Percentiles rank a stretch among this genome's conserved stretches.
These are phyloP conservation scores for Aspergillus vadensis DNA, from an alignment of 2,329 filamentous ascomycete species.

Conservation along the genomic window DNA sequence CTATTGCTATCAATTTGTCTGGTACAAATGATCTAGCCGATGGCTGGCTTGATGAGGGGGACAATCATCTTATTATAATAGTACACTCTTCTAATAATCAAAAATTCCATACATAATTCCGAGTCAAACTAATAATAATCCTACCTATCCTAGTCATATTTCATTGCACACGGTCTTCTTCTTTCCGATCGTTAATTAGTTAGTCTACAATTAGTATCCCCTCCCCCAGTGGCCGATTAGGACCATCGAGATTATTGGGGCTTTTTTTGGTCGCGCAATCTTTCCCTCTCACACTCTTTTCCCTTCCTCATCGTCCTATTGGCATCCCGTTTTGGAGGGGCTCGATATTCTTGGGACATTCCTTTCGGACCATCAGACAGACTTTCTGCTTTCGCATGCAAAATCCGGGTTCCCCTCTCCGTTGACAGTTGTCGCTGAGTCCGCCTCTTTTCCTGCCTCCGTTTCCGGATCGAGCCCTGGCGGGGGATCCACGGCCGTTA, in stretches of 20 bases:
- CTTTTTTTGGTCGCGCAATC: neutral
- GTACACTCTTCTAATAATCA: neutral
- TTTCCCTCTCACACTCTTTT: neutral
- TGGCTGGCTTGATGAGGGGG: neutral
- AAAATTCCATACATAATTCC: neutral
- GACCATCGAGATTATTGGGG: neutral
- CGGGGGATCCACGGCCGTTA: conserved; percentile 38
- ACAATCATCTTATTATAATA: neutral
- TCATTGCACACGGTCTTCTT: neutral
- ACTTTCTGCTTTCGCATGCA: conserved; percentile 20
- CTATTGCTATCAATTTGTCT: neutral
- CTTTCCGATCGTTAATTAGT: neutral
- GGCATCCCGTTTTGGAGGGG: neutral
- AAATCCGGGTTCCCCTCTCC: conserved; percentile 14
- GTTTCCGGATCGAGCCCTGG: conserved; percentile 40
- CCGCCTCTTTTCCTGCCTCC: conserved; percentile 26
- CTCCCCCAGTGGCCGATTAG: neutral
- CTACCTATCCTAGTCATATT: neutral
- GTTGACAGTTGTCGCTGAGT: conserved; percentile 26
- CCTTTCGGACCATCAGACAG: conserved; percentile 7
- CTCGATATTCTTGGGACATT: conserved; percentile 13
- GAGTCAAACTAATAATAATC: neutral
- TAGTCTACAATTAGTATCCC: neutral
- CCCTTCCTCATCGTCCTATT: neutral
- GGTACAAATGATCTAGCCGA: neutral